Conservation (phyloP, 352 stramenopile species). For the Globisporangium splendens region DNA sequence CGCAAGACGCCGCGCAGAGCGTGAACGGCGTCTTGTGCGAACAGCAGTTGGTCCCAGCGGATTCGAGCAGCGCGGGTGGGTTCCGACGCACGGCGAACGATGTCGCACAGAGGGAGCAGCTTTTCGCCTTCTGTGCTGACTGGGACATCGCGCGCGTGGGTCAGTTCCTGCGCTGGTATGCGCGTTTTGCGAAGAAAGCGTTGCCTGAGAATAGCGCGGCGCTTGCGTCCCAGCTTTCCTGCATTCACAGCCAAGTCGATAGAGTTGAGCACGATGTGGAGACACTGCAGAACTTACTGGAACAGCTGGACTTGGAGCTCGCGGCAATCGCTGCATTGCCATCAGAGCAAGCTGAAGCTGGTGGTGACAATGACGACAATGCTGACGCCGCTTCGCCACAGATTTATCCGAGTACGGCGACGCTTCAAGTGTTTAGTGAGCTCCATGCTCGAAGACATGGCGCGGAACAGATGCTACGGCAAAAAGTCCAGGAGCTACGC, state of each 20-base stretch:
- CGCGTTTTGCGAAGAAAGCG: constrained; percentile 23
- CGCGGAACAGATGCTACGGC: constrained; percentile 22
- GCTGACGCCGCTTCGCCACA: background rate
- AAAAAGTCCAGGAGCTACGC: constrained; percentile 25
- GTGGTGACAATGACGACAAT: constrained; percentile 10
- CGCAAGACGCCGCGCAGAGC: constrained; percentile 34
- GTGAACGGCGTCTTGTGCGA: constrained; percentile 44
- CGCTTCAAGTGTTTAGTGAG: constrained; percentile 5
- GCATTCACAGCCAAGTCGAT: constrained; percentile 30
- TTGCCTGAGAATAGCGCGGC: background rate
- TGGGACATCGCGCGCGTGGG: constrained; percentile 51
- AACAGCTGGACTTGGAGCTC: constrained; percentile 38
- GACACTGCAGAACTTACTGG: constrained; percentile 31
- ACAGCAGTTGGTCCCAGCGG: constrained; percentile 11
- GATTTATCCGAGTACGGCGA: background rate
- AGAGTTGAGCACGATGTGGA: constrained; percentile 26
- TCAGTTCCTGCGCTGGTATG: constrained; percentile 63
- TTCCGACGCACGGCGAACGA: constrained; percentile 34
- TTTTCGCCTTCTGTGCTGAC: constrained; percentile 57
- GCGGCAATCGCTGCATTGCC: background rate
- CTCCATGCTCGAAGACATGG: constrained; percentile 23
- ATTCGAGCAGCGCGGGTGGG: background rate
- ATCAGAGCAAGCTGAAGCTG: background rate
- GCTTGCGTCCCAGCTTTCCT: constrained; percentile 12
- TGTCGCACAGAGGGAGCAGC: constrained; percentile 36